phyloP scores from a whole-genome alignment of 176 grass and related monocot species.

The Leersia perrieri region DNA sequence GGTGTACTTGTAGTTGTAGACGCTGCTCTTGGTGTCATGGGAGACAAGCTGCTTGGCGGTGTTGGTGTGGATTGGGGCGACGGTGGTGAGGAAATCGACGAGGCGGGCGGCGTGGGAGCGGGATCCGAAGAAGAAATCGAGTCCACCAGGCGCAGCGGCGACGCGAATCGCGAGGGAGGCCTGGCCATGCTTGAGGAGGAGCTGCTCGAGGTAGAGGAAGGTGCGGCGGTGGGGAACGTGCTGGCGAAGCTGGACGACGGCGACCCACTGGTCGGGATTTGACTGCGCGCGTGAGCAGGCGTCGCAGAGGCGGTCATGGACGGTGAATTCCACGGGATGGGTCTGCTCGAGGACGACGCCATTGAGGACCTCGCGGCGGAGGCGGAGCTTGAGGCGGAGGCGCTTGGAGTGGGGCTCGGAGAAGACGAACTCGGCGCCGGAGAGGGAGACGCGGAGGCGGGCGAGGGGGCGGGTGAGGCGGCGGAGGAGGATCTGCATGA shows the following conservation, averaged over 20 bases:
- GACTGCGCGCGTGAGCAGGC: slow-evolving; percentile 59
- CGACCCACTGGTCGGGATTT: slow-evolving; percentile 81
- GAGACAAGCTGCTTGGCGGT: slow-evolving; percentile 90
- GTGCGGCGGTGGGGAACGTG: slow-evolving; percentile 76
- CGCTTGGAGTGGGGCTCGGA: slow-evolving; percentile 98
- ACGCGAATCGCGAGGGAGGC: slow-evolving; percentile 63
- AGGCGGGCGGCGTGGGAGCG: slow-evolving; percentile 64
- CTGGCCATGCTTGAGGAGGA: slow-evolving; percentile 79
- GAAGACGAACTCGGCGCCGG: slow-evolving; percentile 86
- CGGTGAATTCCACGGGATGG: slow-evolving; percentile 66
- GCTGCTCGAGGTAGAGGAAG: slow-evolving; percentile 90
- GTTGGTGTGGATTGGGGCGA: slow-evolving; percentile 60
- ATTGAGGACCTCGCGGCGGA: slow-evolving; percentile 74
- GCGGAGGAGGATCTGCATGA: slow-evolving; percentile 80
- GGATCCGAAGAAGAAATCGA: slow-evolving; percentile 85
- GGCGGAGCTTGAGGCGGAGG: slow-evolving; percentile 81
- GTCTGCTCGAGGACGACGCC: slow-evolving; percentile 79
- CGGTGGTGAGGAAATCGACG: slow-evolving; percentile 74
- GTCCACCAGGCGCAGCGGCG: slow-evolving; percentile 41
- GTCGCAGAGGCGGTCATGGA: slow-evolving; percentile 80
- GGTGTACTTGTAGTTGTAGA: slow-evolving; percentile 88
- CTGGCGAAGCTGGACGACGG: slow-evolving; percentile 79
- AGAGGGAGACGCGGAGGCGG: slow-evolving; percentile 58
- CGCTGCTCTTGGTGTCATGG: slow-evolving; percentile 67
- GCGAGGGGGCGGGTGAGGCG: slow-evolving; percentile 64